Base-by-base conservation (phyloP, 2,329 filamentous ascomycete species). In the Sarocladium kiliense region DNA sequence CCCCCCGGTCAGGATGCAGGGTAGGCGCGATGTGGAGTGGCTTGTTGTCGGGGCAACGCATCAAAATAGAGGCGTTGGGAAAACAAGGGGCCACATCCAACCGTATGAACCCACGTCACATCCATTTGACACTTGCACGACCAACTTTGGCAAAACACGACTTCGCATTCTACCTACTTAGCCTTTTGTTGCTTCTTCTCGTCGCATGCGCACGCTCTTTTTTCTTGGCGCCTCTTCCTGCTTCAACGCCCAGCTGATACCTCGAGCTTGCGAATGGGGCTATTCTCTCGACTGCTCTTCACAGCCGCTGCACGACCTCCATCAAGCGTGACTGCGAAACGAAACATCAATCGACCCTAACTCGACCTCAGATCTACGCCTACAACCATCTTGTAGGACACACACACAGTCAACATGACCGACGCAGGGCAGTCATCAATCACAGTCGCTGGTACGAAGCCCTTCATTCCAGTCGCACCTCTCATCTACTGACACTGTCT, bases 381-480 rank as follows among this genome's bases (percentile, higher is more conserved):
- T 14, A 14, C 26, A 21, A 36, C 7, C 26, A 25, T 16, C 11
- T 23, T n/a, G 26, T 30, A 27, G 23, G 30, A 18, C 11, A 32
- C 44, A 49, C 18, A 49, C 49, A 26, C 34, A 41, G 10, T 34
- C 56, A 57, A 51, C 25, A 66, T 66, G 65, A 59, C 57, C 30
- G 60, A 61, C 44, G 54, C 66, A 37, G 70, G 68, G 26, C 66
- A 71, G 61, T 82, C 80, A 44, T 84, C 81, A 41, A 85, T 85
- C 66, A 77, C 74, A 50, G 81, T 84, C 64, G 75, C 80, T 63
- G 78, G 80, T 84, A 71, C 36, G 74, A 25, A 18, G 26, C 27
- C 36, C 19, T 54, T 18, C 53, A 55, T 56, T 21, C 23, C 54
- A 55, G 23, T 44, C 21, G 7, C 19, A 27, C 18, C 39, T 10